phyloP scores from a whole-genome alignment of 1,284 basidiomycete species.

The Ustilago hordei region DNA sequence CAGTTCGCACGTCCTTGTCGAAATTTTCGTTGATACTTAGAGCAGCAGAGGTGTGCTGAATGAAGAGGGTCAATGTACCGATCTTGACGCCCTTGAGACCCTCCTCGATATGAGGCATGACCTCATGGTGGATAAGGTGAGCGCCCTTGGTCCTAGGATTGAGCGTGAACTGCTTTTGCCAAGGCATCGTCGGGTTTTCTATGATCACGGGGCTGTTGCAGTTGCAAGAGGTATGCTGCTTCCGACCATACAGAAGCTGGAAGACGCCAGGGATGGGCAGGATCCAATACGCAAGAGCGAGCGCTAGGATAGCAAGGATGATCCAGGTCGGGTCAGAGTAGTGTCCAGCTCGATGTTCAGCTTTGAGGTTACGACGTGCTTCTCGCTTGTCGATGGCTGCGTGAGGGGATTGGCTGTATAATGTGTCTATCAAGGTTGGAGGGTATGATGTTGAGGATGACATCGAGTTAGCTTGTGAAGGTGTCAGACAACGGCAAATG shows the following conservation, averaged over 20 bases:
- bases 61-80: constrained; percentile 72
- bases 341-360: constrained; percentile 38
- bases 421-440: constrained; percentile 22
- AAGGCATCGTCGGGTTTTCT: constrained; percentile 76
- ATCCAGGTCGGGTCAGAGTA: constrained; percentile 49
- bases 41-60: constrained; percentile 90
- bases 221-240: not conserved
- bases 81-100: constrained; percentile 74
- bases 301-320: constrained; percentile 29
- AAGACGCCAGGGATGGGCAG: constrained; percentile 48
- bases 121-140: constrained; percentile 86
- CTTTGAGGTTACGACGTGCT: constrained; percentile 37
- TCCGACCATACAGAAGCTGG: constrained; percentile 29
- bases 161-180: constrained; percentile 86
- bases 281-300: constrained; percentile 45
- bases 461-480: constrained; percentile 29
- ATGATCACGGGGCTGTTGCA: not conserved
- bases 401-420: constrained; percentile 42
- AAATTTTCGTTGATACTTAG: constrained; percentile 88
- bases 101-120: constrained; percentile 78
- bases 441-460: constrained; percentile 10
- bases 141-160: constrained; percentile 73
- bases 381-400: constrained; percentile 44
- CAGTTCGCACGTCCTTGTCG: constrained; percentile 75
- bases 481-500: not conserved